Percentiles rank a stretch among this genome's conserved stretches.
phyloP scores from a whole-genome alignment of 768 basidiomycete species.

The Termitomyces bulborhizus region DNA sequence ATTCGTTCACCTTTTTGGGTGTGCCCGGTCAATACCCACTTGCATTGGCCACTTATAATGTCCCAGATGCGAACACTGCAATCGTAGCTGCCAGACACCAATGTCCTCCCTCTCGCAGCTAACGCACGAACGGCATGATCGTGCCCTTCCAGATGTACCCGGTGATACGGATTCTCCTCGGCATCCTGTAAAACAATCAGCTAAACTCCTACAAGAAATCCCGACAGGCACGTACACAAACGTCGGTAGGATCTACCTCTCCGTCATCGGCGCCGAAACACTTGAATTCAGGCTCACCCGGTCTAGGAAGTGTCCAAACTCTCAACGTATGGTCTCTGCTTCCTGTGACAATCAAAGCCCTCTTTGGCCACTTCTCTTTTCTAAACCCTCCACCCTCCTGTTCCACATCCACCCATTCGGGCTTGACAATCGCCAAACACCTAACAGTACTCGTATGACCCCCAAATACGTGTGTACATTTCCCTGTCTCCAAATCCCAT shows the following conservation, averaged over 20 bases:
- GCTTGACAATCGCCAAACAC: constrained; percentile 93
- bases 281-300: constrained; percentile 71
- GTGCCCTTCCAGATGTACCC: constrained; percentile 80
- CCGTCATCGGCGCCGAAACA: constrained; percentile 57
- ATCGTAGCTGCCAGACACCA: constrained; percentile 96
- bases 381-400: constrained; percentile 52
- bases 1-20: constrained; percentile 76
- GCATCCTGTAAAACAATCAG: constrained; percentile 41
- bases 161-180: constrained; percentile 83
- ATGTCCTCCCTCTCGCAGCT: constrained; percentile 83
- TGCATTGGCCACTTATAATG: constrained; percentile 74
- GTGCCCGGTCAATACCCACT: constrained; percentile 79
- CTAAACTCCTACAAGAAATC: constrained; percentile 21
- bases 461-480: constrained; percentile 89
- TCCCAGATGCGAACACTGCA: constrained; percentile 96
- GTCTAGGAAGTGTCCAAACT: constrained; percentile 50
- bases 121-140: constrained; percentile 88
- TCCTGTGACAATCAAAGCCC: constrained; percentile 69
- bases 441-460: constrained; percentile 97
- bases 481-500: constrained; percentile 74
- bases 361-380: constrained; percentile 66
- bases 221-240: constrained; percentile 23
- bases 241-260: constrained; percentile 48
- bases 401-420: constrained; percentile 77
- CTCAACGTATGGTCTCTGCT: constrained; percentile 65